Evolutionary conservation across 1,284 basidiomycete genomes (phyloP), one percentile per base, ranked within the genome.

Genomic region (Veloboletus limbatus): DNA sequence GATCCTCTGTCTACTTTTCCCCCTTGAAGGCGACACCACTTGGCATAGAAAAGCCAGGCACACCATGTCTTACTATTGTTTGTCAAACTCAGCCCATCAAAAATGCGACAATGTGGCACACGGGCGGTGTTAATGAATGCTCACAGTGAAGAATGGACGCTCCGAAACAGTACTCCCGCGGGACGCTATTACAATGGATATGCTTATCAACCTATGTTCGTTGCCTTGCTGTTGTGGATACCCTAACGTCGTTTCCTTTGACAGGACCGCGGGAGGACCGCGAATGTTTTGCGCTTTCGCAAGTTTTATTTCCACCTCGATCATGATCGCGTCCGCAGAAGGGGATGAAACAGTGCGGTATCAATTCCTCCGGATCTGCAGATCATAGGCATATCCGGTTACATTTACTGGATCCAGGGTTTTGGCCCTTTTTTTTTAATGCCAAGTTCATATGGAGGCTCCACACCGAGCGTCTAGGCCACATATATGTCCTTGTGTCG

Each of bases 41-140:
- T 24, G 7, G 18, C 26, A 7, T 11, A 24, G 14, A 8, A 33
- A 30, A 31, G 9, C 16, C 45, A 61, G 45, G 56, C 16, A 57
- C 54, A n/a, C 22, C 32, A 4, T 62, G 43, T 54, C 51, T 57
- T 51, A 61, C 21, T 18, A 42, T 27, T 46, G 44, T 22, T 37
- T 44, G 31, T 47, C 49, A 31, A 36, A 34, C n/a, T 31, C 18
- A 14, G 10, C 8, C 26, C 54, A 56, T 57, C 59, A 55, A 27
- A 21, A 43, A 43, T 43, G 46, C 22, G 33, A 55, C 47, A 42
- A 56, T 54, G 59, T 58, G 59, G 59, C 54, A 52, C 42, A 47
- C 27, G 27, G 40, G 42, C 42, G 28, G 35, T 47, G 31, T 24
- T 17, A 26, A 55, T 49, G 43, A 31, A 38, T 42, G 16, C 21